Evolutionary conservation across 129 eudicot genomes (phyloP).

Genomic region (Oenanthe sinensis): DNA sequence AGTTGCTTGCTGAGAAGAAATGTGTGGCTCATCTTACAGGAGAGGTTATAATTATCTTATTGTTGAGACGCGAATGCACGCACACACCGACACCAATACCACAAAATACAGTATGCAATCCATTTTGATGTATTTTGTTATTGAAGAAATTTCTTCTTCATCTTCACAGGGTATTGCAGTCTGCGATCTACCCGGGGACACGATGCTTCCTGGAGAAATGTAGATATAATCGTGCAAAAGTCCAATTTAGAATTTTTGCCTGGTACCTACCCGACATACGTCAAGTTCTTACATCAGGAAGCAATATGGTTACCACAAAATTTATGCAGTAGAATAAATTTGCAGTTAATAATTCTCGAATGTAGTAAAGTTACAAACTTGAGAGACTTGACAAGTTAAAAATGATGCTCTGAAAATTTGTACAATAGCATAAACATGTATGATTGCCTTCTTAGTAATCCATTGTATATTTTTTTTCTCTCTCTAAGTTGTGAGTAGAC

Average conservation of each 20-base stretch:
- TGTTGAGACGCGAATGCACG: not conserved
- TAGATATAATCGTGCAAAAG: constrained; percentile 20
- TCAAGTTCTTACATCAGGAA: not conserved
- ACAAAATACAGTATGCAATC: not conserved
- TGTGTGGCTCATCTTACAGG: constrained; percentile 96
- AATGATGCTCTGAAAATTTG: not conserved
- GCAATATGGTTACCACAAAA: not conserved
- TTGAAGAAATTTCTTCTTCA: not conserved
- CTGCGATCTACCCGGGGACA: constrained; percentile 88
- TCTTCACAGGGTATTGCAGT: constrained; percentile 72
- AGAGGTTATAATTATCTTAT: constrained; percentile 51
- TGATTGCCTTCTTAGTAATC: not conserved
- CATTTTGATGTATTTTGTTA: not conserved
- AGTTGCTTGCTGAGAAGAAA: constrained; percentile 81
- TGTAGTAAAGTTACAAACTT: not conserved
- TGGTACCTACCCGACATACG: not conserved
- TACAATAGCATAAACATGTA: not conserved
- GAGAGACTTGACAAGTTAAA: not conserved
- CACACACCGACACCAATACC: not conserved
- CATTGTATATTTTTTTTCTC: not conserved
- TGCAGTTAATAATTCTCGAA: not conserved
- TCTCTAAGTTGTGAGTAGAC: too few relatives aligned
- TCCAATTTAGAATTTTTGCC: not conserved
- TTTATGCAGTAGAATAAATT: not conserved
- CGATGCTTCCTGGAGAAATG: constrained; percentile 99